Conservation (phyloP, 2,329 filamentous ascomycete genomes). For the Chaetomiaceae sp. region DNA sequence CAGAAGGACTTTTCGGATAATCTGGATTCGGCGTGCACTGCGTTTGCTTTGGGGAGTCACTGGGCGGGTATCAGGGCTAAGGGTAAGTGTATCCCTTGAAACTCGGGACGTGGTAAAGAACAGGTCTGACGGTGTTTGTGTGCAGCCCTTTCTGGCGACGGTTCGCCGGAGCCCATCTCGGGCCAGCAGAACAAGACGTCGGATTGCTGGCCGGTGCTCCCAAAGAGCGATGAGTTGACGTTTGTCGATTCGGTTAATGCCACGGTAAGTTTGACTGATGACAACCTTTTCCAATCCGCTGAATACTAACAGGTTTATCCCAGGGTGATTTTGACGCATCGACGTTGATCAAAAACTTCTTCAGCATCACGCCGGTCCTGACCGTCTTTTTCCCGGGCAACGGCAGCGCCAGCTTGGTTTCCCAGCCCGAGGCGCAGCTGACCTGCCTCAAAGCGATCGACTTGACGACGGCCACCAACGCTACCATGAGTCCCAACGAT, state of each 20-base stretch:
- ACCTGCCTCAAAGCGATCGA: constrained; percentile 10
- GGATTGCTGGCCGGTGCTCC: constrained; percentile 13
- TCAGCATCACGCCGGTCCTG: constrained; percentile 10
- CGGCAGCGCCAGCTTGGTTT: background rate
- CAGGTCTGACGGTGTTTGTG: background rate
- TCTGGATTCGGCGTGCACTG: constrained; percentile 1
- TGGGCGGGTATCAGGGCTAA: constrained; percentile 3
- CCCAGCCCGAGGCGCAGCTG: constrained; percentile 1
- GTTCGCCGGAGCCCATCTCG: constrained; percentile 1
- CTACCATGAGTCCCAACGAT: background rate
- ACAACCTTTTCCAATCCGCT: too few relatives aligned
- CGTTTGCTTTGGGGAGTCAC: background rate
- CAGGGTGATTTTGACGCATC: constrained; percentile 2
- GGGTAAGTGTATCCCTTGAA: background rate
- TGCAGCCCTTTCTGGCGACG: background rate
- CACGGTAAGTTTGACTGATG: background rate
- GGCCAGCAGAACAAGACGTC: constrained; percentile 2
- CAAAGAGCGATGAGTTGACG: constrained; percentile 7
- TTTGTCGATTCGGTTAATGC: background rate
- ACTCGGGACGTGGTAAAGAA: too few relatives aligned
- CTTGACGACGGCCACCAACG: constrained; percentile 7
- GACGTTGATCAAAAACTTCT: background rate
- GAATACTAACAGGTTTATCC: background rate
- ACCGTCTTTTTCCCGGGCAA: constrained; percentile 9
- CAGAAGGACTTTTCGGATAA: constrained; percentile 6